Evolutionary conservation across 2,329 filamentous ascomycete species (phyloP).

Genomic region (Sordariomycetes sp.): DNA sequence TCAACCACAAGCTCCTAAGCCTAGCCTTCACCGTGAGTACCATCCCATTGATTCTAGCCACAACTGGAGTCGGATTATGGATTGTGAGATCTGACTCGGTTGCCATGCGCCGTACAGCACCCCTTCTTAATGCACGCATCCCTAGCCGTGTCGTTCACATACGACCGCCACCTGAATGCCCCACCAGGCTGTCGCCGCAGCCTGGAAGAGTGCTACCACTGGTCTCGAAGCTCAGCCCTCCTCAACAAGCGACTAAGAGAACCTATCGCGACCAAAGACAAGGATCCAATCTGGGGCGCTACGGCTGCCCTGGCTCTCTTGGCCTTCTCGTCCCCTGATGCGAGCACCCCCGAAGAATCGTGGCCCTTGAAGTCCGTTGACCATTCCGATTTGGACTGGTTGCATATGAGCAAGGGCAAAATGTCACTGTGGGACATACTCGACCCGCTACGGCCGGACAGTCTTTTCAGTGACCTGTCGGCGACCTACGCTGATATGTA

Average conservation of each 20-base stretch:
- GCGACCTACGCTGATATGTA: slow-evolving; percentile 23
- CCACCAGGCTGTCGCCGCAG: slow-evolving; percentile 13
- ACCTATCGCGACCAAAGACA: slow-evolving; percentile 21
- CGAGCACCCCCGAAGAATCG: slow-evolving; percentile 15
- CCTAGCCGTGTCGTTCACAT: slow-evolving; percentile 27
- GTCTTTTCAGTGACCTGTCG: slow-evolving; percentile 21
- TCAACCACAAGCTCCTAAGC: slow-evolving; percentile 25
- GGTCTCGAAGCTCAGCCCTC: slow-evolving; percentile 26
- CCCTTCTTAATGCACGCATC: slow-evolving; percentile 35
- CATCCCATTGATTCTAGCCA: not conserved
- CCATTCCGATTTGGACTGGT: slow-evolving; percentile 20
- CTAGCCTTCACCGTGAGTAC: slow-evolving; percentile 27
- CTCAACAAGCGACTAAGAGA: slow-evolving; percentile 23
- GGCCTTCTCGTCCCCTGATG: slow-evolving; percentile 27
- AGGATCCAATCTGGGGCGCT: slow-evolving; percentile 34
- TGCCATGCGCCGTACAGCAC: slow-evolving; percentile 15
- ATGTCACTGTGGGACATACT: slow-evolving; percentile 22
- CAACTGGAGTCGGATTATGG: too few species aligned
- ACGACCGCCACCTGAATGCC: slow-evolving; percentile 22
- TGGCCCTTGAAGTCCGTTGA: slow-evolving; percentile 20
- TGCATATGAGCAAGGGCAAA: slow-evolving; percentile 21
- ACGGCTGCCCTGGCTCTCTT: slow-evolving; percentile 29
- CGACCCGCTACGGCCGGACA: slow-evolving; percentile 22
- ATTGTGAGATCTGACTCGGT: not conserved
- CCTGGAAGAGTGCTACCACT: slow-evolving; percentile 30